These are phyloP conservation scores for Penicillium argentinense DNA, from an alignment of 495 filamentous ascomycete species.

Conservation along the genomic window DNA sequence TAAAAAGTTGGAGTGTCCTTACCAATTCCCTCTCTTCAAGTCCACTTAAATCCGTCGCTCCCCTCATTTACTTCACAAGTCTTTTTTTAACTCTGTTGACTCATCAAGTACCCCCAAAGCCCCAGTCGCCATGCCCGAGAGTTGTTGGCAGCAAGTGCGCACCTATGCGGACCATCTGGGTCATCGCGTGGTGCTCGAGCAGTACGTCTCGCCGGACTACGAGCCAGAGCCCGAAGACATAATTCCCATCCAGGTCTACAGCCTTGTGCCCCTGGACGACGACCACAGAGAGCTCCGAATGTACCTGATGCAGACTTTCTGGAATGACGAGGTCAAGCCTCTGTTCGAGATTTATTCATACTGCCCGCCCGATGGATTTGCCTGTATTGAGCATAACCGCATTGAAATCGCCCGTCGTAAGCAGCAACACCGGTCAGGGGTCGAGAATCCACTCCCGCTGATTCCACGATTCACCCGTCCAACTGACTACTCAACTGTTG, in stretches of 20 bases:
- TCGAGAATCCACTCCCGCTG: slow-evolving; percentile 10
- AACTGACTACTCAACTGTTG: neutral
- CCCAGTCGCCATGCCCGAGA: neutral
- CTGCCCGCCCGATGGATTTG: slow-evolving; percentile 18
- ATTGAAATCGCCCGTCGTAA: slow-evolving; percentile 26
- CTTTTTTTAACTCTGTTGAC: slow-evolving; percentile 1
- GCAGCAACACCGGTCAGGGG: slow-evolving; percentile 13
- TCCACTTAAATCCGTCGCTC: slow-evolving; percentile 1
- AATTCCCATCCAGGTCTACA: slow-evolving; percentile 24
- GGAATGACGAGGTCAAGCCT: slow-evolving; percentile 6
- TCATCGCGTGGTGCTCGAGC: slow-evolving; percentile 16
- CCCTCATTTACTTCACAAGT: slow-evolving; percentile 3
- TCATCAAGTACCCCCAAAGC: neutral
- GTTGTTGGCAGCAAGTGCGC: slow-evolving; percentile 11
- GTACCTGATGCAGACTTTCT: slow-evolving; percentile 16
- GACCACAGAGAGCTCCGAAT: slow-evolving; percentile 18
- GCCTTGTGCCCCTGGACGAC: slow-evolving; percentile 19
- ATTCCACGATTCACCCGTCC: slow-evolving; percentile 7
- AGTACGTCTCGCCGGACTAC: slow-evolving; percentile 12
- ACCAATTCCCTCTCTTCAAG: slow-evolving; percentile 8
- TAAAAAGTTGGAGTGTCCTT: neutral
- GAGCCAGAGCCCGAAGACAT: neutral
- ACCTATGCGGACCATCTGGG: slow-evolving; percentile 18
- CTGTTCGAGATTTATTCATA: slow-evolving; percentile 26
- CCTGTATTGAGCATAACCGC: slow-evolving; percentile 25